Base-by-base conservation (phyloP, 78 protist genomes). In the Andalucia godoyi region DNA sequence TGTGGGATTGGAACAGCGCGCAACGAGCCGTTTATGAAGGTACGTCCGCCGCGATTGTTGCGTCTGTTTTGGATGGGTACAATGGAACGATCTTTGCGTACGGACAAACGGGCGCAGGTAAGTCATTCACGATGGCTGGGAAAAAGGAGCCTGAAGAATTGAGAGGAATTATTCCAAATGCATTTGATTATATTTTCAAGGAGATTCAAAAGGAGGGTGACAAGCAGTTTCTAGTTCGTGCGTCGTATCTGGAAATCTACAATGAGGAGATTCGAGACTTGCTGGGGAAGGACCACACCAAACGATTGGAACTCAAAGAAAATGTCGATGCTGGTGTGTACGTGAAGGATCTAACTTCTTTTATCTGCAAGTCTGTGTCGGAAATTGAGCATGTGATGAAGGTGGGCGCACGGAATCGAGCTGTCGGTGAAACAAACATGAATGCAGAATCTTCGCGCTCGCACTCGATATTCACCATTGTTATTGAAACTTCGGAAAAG, bases 241-340 rank as follows among this genome's bases (percentile, higher is more conserved):
- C 79, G 17, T 71, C 84, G 30, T 80, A 46, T 45, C 65, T 80
- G 5, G 93, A 87, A 77, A 83, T 66, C 21, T 81, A 81, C 74
- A 76, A 77, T 62, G 83, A 77, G 46, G 70, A 74, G 50, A 30
- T 83, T n/a, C 77, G 85, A 12, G 93, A 88, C 36, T 57, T 88
- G 55, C 61, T 88, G 33, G 29, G 74, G 25, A 39, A 46, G 55
- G 43, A 27, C 10, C 40, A 45, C 21, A 27, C 34, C 32, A 47
- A 50, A 50, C 75, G 66, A 63, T 72, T 88, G 37, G 77, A 73
- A n/a, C 70, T 83, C 25, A 61, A 74, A 50, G 79, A 80, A 53
- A 33, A 79, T 50, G 42, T 38, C n/a, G 76, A 76, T 12, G 41
- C 46, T 34, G 63, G 41, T 8, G 1, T 51, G 46, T 68, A 42